phyloP scores from a whole-genome alignment of 768 basidiomycete species.

The Boletus subcaerulescens region DNA sequence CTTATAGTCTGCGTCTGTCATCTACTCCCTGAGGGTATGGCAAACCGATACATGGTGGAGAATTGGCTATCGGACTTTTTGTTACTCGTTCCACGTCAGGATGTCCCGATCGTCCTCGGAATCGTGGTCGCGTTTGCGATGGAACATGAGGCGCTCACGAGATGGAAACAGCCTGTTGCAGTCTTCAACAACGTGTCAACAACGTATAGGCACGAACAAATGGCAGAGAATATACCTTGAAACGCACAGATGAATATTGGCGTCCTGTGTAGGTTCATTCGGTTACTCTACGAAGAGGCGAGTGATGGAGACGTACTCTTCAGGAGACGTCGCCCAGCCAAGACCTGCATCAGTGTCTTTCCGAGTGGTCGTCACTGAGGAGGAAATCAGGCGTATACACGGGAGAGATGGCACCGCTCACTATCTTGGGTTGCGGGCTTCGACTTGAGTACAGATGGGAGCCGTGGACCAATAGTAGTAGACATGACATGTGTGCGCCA shows the following conservation, averaged over 20 bases:
- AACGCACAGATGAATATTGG: slow-evolving; percentile 79
- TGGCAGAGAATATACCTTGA: slow-evolving; percentile 38
- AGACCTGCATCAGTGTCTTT: slow-evolving; percentile 52
- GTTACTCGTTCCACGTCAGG: slow-evolving; percentile 70
- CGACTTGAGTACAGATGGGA: slow-evolving; percentile 35
- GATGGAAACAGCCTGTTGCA: slow-evolving; percentile 74
- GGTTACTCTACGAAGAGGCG: not conserved
- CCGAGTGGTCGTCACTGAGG: slow-evolving; percentile 48
- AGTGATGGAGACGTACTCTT: slow-evolving; percentile 46
- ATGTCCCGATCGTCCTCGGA: slow-evolving; percentile 52
- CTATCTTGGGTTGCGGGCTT: slow-evolving; percentile 32
- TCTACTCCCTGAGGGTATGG: not conserved
- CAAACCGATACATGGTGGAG: too few species aligned
- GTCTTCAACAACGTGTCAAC: slow-evolving; percentile 34
- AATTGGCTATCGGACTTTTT: not conserved
- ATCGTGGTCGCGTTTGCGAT: slow-evolving; percentile 72
- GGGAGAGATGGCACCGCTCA: slow-evolving; percentile 7
- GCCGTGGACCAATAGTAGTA: slow-evolving; percentile 20
- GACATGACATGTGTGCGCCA: slow-evolving; percentile 2
- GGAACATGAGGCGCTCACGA: slow-evolving; percentile 62
- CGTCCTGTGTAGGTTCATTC: slow-evolving; percentile 44
- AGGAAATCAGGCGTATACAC: not conserved
- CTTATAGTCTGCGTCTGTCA: not conserved
- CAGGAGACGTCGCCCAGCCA: slow-evolving; percentile 61
- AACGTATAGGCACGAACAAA: not conserved